These are phyloP conservation scores for Rhizophagus sp. DNA, from an alignment of 192 early-diverging fungal species.

Conservation along the genomic window DNA sequence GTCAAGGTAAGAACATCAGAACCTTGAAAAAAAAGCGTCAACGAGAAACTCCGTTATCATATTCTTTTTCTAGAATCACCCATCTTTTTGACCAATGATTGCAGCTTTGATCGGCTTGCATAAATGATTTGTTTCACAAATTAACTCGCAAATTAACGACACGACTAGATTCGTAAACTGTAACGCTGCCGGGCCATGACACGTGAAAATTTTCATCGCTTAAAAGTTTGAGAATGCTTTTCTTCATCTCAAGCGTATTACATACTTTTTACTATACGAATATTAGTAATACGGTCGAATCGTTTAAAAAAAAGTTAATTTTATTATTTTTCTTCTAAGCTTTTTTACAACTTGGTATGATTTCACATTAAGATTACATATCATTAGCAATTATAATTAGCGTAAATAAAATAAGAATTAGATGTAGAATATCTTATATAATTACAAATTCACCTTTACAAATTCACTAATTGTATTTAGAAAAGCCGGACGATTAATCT, in stretches of 20 bases:
- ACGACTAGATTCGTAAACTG: no score
- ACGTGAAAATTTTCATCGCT: no score
- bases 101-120: not conserved
- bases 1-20: not conserved
- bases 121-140: not conserved
- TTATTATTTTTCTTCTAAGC: not conserved
- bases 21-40: no score
- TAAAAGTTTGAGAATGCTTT: no score
- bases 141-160: no score
- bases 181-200: no score
- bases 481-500: not conserved
- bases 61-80: not conserved
- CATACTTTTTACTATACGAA: no score
- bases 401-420: not conserved
- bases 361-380: not conserved
- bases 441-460: not conserved
- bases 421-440: not conserved
- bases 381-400: not conserved
- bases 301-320: not conserved
- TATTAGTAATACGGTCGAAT: no score
- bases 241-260: no score
- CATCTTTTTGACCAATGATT: not conserved
- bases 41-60: not conserved
- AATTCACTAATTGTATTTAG: not conserved
- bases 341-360: not conserved